These are phyloP conservation scores for Primulina huaijiensis DNA, from an alignment of 257 asterid species.

Conservation along the genomic window DNA sequence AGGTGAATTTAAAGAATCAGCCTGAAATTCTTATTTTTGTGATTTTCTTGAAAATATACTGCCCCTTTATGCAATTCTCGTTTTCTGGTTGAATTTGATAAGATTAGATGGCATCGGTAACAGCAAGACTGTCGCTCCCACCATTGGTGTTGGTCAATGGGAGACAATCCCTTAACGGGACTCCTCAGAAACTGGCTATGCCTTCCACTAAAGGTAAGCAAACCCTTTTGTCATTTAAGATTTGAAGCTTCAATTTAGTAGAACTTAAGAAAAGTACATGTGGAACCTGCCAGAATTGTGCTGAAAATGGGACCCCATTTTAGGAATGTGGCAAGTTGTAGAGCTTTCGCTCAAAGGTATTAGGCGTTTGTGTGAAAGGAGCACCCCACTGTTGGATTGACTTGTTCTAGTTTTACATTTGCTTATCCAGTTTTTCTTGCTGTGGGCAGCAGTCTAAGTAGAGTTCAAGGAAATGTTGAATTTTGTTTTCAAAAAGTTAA, in stretches of 20 bases:
- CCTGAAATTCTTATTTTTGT: background rate
- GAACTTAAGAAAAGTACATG: background rate
- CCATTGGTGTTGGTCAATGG: conserved; percentile 38
- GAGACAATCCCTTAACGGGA: conserved; percentile 39
- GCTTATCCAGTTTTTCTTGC: background rate
- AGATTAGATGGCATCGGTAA: conserved; percentile 57
- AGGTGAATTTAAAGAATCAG: background rate
- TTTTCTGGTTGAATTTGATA: background rate
- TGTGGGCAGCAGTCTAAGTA: background rate
- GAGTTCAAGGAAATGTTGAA: background rate
- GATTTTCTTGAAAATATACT: background rate
- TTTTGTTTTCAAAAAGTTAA: background rate
- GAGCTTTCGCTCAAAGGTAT: background rate
- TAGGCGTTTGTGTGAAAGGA: background rate
- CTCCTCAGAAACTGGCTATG: conserved; percentile 35
- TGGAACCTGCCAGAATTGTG: background rate
- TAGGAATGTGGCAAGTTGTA: background rate
- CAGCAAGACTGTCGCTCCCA: conserved; percentile 53
- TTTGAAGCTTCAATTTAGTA: background rate
- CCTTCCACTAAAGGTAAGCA: conserved; percentile 37
- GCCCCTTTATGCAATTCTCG: background rate
- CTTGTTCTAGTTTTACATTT: background rate
- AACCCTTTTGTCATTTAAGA: background rate
- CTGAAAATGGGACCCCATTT: background rate
- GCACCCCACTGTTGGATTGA: background rate